A percentile compares a stretch with the other conserved stretches of the same genome.
Conservation (phyloP, 1,139 yeast species). For the Kazachstania sp. region DNA sequence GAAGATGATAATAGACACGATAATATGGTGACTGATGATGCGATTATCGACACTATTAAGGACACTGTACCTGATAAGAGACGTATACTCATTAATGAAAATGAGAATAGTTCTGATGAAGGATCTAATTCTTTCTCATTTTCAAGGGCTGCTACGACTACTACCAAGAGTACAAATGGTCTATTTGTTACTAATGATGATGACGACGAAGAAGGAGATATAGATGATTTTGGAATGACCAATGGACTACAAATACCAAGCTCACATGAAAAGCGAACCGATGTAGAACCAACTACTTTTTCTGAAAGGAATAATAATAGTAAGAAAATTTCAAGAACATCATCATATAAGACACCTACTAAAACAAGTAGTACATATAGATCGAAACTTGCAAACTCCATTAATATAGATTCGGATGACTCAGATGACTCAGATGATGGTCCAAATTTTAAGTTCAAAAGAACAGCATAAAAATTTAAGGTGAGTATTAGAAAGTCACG, state of each 20-base stretch:
- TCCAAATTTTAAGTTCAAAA: constrained; percentile 34
- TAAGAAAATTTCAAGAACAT: not conserved
- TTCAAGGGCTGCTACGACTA: constrained; percentile 4
- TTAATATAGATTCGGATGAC: constrained; percentile 13
- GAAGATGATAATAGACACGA: not conserved
- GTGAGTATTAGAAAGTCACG: too few species aligned
- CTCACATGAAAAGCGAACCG: not conserved
- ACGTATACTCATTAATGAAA: constrained; percentile 1
- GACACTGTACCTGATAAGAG: too few species aligned
- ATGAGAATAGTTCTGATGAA: constrained; percentile 1
- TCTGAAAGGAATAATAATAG: not conserved
- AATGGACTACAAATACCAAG: not conserved
- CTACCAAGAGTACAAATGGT: constrained; percentile 5
- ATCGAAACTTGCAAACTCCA: not conserved
- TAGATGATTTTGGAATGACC: not conserved
- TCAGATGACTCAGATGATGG: constrained; percentile 25
- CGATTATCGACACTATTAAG: not conserved
- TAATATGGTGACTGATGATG: not conserved
- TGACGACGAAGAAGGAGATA: constrained; percentile 14
- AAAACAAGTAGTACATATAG: not conserved
- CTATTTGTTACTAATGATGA: constrained; percentile 25
- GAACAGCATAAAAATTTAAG: constrained; percentile 8
- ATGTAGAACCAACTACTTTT: not conserved
- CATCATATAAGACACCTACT: too few species aligned
- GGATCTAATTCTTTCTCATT: constrained; percentile 8